Base-by-base conservation (phyloP, 2,329 filamentous ascomycete species). In the Penicillium sp. region DNA sequence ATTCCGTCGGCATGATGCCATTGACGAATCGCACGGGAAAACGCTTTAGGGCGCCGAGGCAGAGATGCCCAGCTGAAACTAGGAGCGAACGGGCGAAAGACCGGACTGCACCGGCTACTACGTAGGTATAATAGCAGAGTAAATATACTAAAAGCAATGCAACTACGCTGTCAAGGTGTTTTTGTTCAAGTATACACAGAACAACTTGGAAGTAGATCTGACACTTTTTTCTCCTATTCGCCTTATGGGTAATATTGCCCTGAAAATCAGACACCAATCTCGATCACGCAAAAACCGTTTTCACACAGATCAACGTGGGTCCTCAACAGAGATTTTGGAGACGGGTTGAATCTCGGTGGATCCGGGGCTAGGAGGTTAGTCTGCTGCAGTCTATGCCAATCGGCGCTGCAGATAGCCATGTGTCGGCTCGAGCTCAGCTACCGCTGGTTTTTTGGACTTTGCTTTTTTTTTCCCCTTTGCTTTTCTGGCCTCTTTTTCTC, bases 31-130 rank as follows among this genome's bases (percentile, higher is more conserved):
- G 36, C 42, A 55, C 31, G 49, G 57, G 47, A 54, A 54, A 52
- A 63, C 61, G 59, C 58, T 56, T 56, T 61, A 58, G 60, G 54
- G 39, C 57, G 27, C 51, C 58, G 48, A 64, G 61, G 61, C 58
- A 61, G 57, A 64, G 43, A 61, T 55, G 5, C 55, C 24, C 56
- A 65, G 63, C 63, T 65, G 61, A 65, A 49, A 48, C 10, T 59
- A 51, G 40, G 40, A 48, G n/a, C n/a, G 27, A 49, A 43, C 36
- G 38, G 47, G 52, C 24, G 32, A 18, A 39, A 36, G 31, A 22
- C 10, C 21, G 43, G 43, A 36, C 13, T 44, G 16, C 22, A 44
- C 24, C 27, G 24, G 43, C 5, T n/a, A 14, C 13, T 36, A 44
- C 18, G 27, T 39, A 18, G 18, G 18, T 18, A 18, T 18, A 18